Base-by-base conservation (phyloP, 2,329 filamentous ascomycete genomes). In the Arthroderma sp. region DNA sequence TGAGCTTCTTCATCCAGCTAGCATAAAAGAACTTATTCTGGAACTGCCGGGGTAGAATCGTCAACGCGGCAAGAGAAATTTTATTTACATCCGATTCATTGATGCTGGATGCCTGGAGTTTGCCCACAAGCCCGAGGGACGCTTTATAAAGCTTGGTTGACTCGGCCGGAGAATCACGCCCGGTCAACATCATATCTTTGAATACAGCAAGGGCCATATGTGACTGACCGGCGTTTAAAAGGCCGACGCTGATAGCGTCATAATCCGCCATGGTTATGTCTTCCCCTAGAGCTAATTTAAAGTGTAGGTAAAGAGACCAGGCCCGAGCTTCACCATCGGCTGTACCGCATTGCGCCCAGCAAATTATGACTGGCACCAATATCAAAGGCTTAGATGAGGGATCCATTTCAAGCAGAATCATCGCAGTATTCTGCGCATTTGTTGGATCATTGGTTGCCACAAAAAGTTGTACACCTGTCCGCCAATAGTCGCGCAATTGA, bases 1-100 rank as follows among this genome's bases (percentile, higher is more conserved):
- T 83, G 6, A 93, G 74, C 41, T 83, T 78, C 62, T 89, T 89
- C 56, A 94, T 73, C 88, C 87, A 94, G 55, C 86, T 88, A 31
- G 82, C 83, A 52, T 87, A 83, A 62, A 94, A 85, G 63, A 86
- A 89, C 50, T 82, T 80, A 61, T 93, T 91, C 38, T 70, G 66
- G 44, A 74, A 72, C 31, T 60, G 60, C 8, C 63, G 58, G 4
- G 78, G 78, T 15, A 82, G 57, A 29, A 68, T 57, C 4, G 69
- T 68, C 28, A 81, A 57, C 2, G 68, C 68, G 6, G 67, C 61
- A 4, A 74, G 56, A 0, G 70, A 71, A 7, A 73, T 56, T 45
- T 65, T 65, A 55, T 70, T 71, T 38, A 74, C 58, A 36, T 68
- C 60, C 4, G 63, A 50, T 33, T 68, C 65, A 8, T 56, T 63